Evolutionary conservation across 1,284 basidiomycete species (phyloP).

Genomic region (Marasmius fiardii): DNA sequence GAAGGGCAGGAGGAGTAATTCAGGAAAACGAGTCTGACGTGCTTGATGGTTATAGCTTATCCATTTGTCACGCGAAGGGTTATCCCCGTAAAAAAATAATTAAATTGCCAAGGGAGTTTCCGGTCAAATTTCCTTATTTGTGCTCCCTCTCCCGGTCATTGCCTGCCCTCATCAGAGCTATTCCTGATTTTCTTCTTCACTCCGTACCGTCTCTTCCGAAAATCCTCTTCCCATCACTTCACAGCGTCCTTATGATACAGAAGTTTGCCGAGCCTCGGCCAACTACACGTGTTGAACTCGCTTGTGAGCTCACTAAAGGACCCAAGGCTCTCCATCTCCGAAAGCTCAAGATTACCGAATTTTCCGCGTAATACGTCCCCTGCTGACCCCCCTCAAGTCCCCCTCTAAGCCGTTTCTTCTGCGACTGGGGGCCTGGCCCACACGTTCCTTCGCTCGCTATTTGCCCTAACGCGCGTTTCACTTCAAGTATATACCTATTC

Average conservation of each 20-base stretch:
- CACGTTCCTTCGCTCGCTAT: background rate
- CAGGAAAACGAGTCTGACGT: background rate
- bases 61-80: constrained; percentile 1
- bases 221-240: background rate
- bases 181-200: too few relatives aligned
- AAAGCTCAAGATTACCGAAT: background rate
- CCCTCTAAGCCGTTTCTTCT: background rate
- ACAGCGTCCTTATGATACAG: background rate
- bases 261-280: constrained; percentile 1
- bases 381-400: background rate
- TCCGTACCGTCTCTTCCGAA: background rate
- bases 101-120: too few relatives aligned
- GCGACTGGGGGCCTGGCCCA: background rate
- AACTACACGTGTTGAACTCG: background rate
- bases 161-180: background rate
- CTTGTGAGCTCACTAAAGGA: too few relatives aligned
- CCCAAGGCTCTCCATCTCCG: background rate
- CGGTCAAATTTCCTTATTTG: background rate
- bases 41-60: constrained; percentile 4
- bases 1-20: background rate
- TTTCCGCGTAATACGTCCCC: background rate
- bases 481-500: background rate
- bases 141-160: background rate
- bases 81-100: too few relatives aligned
- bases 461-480: background rate